Evolutionary conservation across 2,329 filamentous ascomycete species (phyloP).

Genomic region (Alternaria sp.): DNA sequence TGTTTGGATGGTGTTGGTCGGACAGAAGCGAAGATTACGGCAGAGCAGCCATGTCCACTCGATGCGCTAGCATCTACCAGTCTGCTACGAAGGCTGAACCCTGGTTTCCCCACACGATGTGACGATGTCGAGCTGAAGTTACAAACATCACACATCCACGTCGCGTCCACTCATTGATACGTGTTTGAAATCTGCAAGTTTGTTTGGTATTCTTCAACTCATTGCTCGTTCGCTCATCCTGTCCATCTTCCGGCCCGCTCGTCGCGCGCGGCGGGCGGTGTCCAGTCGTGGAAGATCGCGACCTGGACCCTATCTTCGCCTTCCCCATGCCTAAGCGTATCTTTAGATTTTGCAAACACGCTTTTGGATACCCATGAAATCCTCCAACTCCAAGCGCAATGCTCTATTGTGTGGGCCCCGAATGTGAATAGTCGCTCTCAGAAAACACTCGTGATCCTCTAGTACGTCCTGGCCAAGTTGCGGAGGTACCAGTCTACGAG

Average conservation of each 20-base stretch:
- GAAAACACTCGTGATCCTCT: conserved; percentile 39
- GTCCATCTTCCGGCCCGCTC: conserved; percentile 19
- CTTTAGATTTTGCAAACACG: conserved; percentile 29
- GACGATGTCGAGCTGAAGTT: not conserved
- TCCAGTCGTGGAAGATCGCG: conserved; percentile 11
- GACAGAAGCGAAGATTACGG: conserved; percentile 12
- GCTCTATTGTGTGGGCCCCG: conserved; percentile 33
- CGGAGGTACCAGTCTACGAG: conserved; percentile 99
- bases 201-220: conserved; percentile 19
- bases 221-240: conserved; percentile 12
- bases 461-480: conserved; percentile 95
- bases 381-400: conserved; percentile 46
- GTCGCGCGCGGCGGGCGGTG: conserved; percentile 15
- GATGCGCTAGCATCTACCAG: conserved; percentile 15
- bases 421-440: conserved; percentile 11
- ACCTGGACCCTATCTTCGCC: conserved; percentile 19
- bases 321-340: conserved; percentile 15
- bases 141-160: not conserved
- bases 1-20: conserved; percentile 22
- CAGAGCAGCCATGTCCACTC: conserved; percentile 23
- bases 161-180: not conserved
- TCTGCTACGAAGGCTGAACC: not conserved
- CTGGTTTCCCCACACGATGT: conserved; percentile 15
- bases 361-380: conserved; percentile 39
- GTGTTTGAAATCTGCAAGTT: conserved; percentile 18